Conservation (phyloP, 495 filamentous ascomycete genomes). For the Penicillium crystallinum region DNA sequence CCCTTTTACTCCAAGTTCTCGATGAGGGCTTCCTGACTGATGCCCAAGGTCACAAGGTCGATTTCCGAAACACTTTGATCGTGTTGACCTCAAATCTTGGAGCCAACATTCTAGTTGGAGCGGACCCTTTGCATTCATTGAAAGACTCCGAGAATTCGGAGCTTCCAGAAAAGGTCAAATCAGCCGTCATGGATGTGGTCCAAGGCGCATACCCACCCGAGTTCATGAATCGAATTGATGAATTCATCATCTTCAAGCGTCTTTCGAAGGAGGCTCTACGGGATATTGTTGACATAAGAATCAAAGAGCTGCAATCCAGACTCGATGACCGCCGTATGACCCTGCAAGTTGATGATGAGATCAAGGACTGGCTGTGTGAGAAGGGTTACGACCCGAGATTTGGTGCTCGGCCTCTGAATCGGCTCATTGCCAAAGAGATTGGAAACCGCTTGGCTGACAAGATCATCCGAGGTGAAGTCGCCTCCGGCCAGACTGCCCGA, state of each 20-base stretch:
- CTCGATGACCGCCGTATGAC: constrained; percentile 82
- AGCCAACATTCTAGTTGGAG: constrained; percentile 45
- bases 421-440: constrained; percentile 82
- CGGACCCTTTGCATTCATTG: constrained; percentile 34
- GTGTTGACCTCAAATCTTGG: constrained; percentile 91
- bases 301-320: constrained; percentile 77
- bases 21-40: constrained; percentile 97
- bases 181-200: constrained; percentile 87
- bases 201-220: constrained; percentile 74
- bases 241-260: constrained; percentile 92
- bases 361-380: constrained; percentile 80
- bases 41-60: constrained; percentile 90
- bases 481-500: constrained; percentile 63
- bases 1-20: constrained; percentile 88
- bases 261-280: constrained; percentile 71
- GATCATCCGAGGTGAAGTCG: constrained; percentile 83
- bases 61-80: constrained; percentile 94
- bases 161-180: constrained; percentile 63
- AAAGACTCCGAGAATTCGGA: constrained; percentile 56
- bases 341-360: constrained; percentile 62
- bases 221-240: constrained; percentile 94
- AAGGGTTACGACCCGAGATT: constrained; percentile 86
- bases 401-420: constrained; percentile 89
- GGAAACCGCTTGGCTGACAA: constrained; percentile 83
- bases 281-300: constrained; percentile 89